Evolutionary conservation across 2,329 filamentous ascomycete genomes (phyloP).

Genomic region (Talaromyces atroroseus): DNA sequence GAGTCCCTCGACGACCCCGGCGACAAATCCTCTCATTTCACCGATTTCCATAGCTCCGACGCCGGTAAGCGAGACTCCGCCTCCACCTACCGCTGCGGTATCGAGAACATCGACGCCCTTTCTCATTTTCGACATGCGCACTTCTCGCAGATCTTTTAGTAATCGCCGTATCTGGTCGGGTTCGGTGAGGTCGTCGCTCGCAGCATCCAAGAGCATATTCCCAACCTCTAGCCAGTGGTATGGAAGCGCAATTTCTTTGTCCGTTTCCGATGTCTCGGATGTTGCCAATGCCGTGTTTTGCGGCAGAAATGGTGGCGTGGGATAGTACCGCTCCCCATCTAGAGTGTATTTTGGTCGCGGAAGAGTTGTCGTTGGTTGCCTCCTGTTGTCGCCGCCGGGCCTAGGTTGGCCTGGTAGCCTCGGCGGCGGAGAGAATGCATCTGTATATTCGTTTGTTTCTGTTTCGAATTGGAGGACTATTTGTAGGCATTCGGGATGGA

Average conservation of each 20-base stretch:
- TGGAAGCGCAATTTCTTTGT: constrained; percentile 52
- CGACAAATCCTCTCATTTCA: constrained; percentile 77
- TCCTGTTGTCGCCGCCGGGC: constrained; percentile 19
- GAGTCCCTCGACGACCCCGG: constrained; percentile 80
- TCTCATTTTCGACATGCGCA: constrained; percentile 82
- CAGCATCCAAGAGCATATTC: constrained; percentile 79
- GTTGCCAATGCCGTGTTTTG: constrained; percentile 64
- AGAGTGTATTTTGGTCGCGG: constrained; percentile 30
- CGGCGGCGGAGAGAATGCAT: constrained; percentile 72
- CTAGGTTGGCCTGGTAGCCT: constrained; percentile 51
- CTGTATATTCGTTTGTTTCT: constrained; percentile 53
- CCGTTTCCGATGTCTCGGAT: constrained; percentile 45
- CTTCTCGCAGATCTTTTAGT: constrained; percentile 76
- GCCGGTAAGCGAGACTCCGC: constrained; percentile 69
- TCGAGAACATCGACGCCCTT: constrained; percentile 67
- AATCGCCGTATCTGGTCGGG: constrained; percentile 69
- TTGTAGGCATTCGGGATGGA: constrained; percentile 68
- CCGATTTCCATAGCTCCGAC: constrained; percentile 91
- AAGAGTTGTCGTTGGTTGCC: constrained; percentile 19
- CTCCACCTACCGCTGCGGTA: constrained; percentile 43
- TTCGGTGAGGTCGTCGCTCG: constrained; percentile 72
- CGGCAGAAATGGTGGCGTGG: constrained; percentile 70
- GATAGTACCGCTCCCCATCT: constrained; percentile 35
- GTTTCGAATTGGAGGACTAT: constrained; percentile 78
- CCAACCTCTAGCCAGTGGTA: constrained; percentile 95